A percentile compares a stretch with the other conserved stretches of the same genome.
Conservation (phyloP, 208 protist genomes). For the Leishmania arabica region DNA sequence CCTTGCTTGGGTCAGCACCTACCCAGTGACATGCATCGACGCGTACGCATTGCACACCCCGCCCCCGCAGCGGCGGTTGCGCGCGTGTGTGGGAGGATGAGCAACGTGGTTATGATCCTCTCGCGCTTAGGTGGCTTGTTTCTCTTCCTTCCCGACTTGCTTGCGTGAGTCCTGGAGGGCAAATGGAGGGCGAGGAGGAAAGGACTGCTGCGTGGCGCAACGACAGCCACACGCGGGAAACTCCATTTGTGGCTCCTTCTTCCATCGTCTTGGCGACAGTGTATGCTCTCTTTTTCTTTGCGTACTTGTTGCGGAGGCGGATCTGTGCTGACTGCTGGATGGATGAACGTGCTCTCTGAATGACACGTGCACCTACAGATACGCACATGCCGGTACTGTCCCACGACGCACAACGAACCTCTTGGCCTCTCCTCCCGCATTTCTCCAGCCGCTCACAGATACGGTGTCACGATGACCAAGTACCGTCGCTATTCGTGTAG, state of each 20-base stretch:
- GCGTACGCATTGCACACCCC: neutral
- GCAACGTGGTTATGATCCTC: neutral
- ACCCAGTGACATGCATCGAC: neutral
- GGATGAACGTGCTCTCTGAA: neutral
- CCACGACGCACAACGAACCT: neutral
- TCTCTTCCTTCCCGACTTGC: neutral
- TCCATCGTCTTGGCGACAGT: neutral
- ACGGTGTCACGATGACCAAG: neutral
- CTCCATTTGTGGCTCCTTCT: neutral
- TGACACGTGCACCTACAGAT: neutral
- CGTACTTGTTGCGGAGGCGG: neutral
- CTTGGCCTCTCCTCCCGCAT: neutral
- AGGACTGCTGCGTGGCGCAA: neutral
- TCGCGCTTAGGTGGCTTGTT: neutral
- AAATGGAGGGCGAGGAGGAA: neutral
- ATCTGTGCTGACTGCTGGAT: neutral
- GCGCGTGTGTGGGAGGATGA: neutral
- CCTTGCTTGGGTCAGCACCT: no score
- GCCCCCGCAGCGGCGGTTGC: neutral
- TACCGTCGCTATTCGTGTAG: neutral
- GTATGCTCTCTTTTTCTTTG: neutral
- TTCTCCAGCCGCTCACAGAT: neutral
- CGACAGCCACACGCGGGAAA: neutral
- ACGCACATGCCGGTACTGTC: neutral
- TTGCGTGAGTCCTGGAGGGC: neutral